Percentiles rank a stretch among this genome's conserved stretches.
phyloP scores from a whole-genome alignment of 2,329 filamentous ascomycete species.

The Colletotrichum sp. region DNA sequence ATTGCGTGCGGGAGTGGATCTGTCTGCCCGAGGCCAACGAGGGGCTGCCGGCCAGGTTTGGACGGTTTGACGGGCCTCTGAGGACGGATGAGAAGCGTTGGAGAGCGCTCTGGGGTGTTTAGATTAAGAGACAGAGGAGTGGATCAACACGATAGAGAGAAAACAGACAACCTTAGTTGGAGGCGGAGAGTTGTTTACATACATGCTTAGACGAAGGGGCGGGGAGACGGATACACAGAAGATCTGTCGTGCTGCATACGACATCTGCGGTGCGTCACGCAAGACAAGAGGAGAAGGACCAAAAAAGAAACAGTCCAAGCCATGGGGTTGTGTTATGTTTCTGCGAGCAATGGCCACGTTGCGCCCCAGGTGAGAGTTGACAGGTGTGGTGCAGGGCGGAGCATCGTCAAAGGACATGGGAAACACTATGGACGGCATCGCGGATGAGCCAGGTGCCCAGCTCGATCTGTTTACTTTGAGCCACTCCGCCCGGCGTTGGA shows the following conservation, averaged over 20 bases:
- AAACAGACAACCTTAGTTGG: background rate
- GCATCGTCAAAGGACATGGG: background rate
- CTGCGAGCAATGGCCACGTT: background rate
- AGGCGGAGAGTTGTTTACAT: background rate
- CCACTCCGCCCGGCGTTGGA: background rate
- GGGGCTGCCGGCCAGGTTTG: slow-evolving; percentile 65
- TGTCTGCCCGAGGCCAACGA: slow-evolving; percentile 80
- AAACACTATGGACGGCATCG: background rate
- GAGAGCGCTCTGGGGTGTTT: slow-evolving; percentile 67
- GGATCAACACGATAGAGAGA: background rate
- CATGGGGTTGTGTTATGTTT: background rate
- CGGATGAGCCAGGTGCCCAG: background rate
- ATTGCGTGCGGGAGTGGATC: slow-evolving; percentile 82
- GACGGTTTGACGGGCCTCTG: slow-evolving; percentile 66
- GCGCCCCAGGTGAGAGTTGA: background rate
- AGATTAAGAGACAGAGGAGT: background rate
- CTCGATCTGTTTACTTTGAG: background rate
- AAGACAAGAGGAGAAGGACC: background rate
- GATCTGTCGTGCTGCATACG: background rate
- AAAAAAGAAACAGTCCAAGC: background rate
- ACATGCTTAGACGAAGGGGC: background rate
- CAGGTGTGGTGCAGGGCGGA: background rate
- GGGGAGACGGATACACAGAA: background rate
- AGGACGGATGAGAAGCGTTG: slow-evolving; percentile 62
- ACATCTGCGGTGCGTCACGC: background rate